Evolutionary conservation across 805 yeast genomes (phyloP).

Genomic region (Scheffersomyces lignosus): DNA sequence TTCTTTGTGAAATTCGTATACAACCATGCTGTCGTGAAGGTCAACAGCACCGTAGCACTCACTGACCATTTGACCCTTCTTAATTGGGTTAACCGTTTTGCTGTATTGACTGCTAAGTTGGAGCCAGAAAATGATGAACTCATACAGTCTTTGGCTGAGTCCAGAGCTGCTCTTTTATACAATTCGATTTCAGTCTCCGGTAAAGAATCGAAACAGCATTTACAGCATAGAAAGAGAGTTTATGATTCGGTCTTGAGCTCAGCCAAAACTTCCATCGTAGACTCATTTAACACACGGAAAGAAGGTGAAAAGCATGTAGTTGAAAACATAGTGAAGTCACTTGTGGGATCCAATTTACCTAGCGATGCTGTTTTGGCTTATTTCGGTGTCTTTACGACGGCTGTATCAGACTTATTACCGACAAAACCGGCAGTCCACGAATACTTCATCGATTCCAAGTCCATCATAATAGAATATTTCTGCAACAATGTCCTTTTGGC

Average conservation of each 20-base stretch:
- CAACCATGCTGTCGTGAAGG: conserved; percentile 23
- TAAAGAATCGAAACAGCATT: conserved; percentile 9
- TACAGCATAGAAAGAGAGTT: conserved; percentile 20
- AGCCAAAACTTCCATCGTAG: conserved; percentile 23
- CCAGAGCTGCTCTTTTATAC: conserved; percentile 40
- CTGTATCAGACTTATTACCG: conserved; percentile 23
- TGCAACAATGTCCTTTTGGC: conserved; percentile 44
- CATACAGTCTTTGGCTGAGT: conserved; percentile 24
- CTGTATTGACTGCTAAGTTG: conserved; percentile 16
- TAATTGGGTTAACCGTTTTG: conserved; percentile 53
- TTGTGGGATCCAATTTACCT: conserved; percentile 4
- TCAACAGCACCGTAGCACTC: conserved; percentile 46
- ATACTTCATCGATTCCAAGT: conserved; percentile 10
- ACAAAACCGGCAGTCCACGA: conserved; percentile 21
- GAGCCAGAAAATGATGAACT: conserved; percentile 7
- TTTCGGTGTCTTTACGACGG: conserved; percentile 24
- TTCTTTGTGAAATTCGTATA: conserved; percentile 42
- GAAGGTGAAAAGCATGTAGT: background rate
- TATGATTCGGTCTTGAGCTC: conserved; percentile 28
- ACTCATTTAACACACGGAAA: conserved; percentile 3
- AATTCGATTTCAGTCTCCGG: conserved; percentile 10
- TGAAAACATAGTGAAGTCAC: conserved; percentile 1
- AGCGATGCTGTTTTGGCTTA: conserved; percentile 14
- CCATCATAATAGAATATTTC: conserved; percentile 18
- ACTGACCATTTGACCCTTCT: conserved; percentile 58